These are phyloP conservation scores for Funneliformis mosseae DNA, from an alignment of 192 early-diverging fungal species.

Conservation along the genomic window DNA sequence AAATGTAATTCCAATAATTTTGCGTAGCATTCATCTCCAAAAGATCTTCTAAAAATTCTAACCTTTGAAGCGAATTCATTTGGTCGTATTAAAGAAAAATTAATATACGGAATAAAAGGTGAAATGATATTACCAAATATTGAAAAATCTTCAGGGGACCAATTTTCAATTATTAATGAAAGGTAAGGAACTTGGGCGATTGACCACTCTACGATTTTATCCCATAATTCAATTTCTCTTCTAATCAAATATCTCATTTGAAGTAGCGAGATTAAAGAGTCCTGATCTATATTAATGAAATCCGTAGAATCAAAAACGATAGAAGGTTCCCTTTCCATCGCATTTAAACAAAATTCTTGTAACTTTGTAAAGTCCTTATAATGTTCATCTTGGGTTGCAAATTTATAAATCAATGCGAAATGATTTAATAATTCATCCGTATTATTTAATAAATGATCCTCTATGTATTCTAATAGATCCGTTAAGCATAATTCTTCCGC, in stretches of 20 bases:
- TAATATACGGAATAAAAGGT: not conserved
- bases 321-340: not conserved
- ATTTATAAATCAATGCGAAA: not conserved
- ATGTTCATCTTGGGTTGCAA: slow-evolving; percentile 1
- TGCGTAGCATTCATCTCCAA: not conserved
- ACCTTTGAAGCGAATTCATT: not conserved
- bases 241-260: not conserved
- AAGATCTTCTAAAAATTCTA: not conserved
- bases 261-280: not conserved
- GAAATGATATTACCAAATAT: slow-evolving; percentile 10
- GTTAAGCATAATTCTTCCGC: slow-evolving; percentile 3
- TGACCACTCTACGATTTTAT: not conserved
- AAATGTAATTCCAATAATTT: not conserved
- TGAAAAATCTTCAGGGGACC: not conserved
- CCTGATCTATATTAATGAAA: not conserved
- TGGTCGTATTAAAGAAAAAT: not conserved
- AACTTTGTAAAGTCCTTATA: not conserved
- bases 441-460: slow-evolving; percentile 3
- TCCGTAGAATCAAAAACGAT: slow-evolving; percentile 5
- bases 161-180: not conserved
- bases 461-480: not conserved
- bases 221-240: slow-evolving; percentile 1
- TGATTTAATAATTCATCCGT: not conserved
- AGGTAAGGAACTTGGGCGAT: not conserved
- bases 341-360: not conserved